phyloP scores from a whole-genome alignment of 306 rosid genomes.

The Acacia melanoxylon region DNA sequence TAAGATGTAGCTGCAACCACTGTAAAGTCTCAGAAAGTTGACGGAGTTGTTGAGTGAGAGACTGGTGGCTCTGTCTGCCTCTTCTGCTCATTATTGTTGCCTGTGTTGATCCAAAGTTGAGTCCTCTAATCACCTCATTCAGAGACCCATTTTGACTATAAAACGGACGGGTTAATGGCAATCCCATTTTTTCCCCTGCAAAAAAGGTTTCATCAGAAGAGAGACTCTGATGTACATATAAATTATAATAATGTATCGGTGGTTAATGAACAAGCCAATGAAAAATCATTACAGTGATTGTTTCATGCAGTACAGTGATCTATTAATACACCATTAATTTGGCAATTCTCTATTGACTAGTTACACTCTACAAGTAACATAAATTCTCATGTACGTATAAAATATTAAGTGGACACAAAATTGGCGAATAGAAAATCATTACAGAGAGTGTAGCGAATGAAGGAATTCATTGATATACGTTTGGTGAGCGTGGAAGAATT shows the following conservation, averaged over 20 bases:
- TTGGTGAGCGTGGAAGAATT: not conserved
- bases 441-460: not conserved
- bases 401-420: not conserved
- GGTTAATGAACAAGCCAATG: not conserved
- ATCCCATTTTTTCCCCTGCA: constrained; percentile 73
- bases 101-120: constrained; percentile 81
- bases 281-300: not conserved
- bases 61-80: constrained; percentile 66
- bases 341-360: not conserved
- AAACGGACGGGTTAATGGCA: constrained; percentile 50
- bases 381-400: not conserved
- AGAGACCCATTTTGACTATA: constrained; percentile 73
- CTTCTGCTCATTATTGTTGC: constrained; percentile 73
- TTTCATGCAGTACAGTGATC: not conserved
- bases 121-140: constrained; percentile 53
- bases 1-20: constrained; percentile 61
- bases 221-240: not conserved
- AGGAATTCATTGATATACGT: not conserved
- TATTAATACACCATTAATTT: not conserved
- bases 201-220: not conserved
- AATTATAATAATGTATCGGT: not conserved
- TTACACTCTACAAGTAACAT: not conserved
- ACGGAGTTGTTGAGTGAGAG: constrained; percentile 82
- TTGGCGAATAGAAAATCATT: not conserved
- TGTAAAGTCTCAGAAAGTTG: constrained; percentile 74